Evolutionary conservation across 495 filamentous ascomycete genomes (phyloP).

Genomic region (Penicillium fimorum): DNA sequence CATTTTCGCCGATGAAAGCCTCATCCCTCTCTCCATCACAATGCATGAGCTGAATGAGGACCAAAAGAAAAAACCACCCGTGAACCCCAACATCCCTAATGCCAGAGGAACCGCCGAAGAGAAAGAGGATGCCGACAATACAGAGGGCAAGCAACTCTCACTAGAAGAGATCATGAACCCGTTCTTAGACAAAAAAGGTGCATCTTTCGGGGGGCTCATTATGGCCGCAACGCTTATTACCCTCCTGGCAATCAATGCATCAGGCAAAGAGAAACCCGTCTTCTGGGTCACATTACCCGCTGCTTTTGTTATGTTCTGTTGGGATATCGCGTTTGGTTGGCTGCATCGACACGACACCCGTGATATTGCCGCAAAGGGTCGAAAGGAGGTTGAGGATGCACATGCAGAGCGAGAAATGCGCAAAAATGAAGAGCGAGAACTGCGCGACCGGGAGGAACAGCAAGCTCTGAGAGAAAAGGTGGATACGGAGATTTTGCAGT

Average conservation of each 20-base stretch:
- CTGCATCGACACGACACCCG: slow-evolving; percentile 55
- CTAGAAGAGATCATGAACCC: slow-evolving; percentile 71
- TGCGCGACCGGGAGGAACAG: slow-evolving; percentile 22
- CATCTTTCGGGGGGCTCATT: slow-evolving; percentile 56
- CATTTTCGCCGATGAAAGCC: slow-evolving; percentile 57
- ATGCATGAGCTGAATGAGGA: slow-evolving; percentile 62
- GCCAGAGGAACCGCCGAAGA: slow-evolving; percentile 55
- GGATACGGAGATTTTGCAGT: slow-evolving; percentile 1
- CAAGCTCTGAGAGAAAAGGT: neutral
- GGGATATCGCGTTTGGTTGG: slow-evolving; percentile 61
- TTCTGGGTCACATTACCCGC: slow-evolving; percentile 63
- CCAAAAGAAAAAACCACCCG: slow-evolving; percentile 47
- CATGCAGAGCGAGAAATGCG: slow-evolving; percentile 39
- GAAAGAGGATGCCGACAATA: slow-evolving; percentile 43
- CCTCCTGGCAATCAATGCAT: slow-evolving; percentile 58
- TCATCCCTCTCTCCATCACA: slow-evolving; percentile 61
- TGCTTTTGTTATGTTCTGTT: slow-evolving; percentile 60
- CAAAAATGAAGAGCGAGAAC: slow-evolving; percentile 21
- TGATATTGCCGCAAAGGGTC: slow-evolving; percentile 55
- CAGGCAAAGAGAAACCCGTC: slow-evolving; percentile 39
- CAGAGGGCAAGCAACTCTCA: slow-evolving; percentile 47
- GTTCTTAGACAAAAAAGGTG: slow-evolving; percentile 61
- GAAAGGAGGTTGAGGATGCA: slow-evolving; percentile 48
- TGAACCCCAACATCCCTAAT: slow-evolving; percentile 67
- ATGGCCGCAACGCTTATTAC: slow-evolving; percentile 62